Base-by-base conservation (phyloP, 2,329 filamentous ascomycete genomes). In the Fusarium sp. region DNA sequence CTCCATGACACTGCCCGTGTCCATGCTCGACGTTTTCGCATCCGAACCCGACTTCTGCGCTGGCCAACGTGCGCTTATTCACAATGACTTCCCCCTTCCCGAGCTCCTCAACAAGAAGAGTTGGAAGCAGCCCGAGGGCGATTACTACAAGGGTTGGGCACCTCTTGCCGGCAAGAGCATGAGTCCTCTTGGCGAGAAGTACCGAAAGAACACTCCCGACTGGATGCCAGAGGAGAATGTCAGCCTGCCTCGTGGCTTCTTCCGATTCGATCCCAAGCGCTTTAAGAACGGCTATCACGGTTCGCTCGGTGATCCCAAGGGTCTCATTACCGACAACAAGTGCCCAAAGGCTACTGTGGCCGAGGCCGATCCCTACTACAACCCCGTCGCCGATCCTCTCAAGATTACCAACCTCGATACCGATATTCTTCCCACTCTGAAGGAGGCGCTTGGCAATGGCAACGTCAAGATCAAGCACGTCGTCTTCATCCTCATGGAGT, bases 401-500 rank as follows among this genome's bases (percentile, higher is more conserved):
- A 81, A 79, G 56, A 78, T 83, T 21, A 77, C 80, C 4, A 84
- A 84, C 56, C 74, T 81, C 12, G 66, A 81, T 7, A 74, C 77
- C 11, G 74, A 76, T 3, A 63, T 83, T 9, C 66, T 81, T 1
- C 62, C 76, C 1, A 69, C 69, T 1, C 66, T 81, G 3, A 70
- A 73, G 56, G 51, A 69, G 23, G 72, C 71, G 12, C 66, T 81
- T 2, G 66, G 67, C 5, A 69, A 74, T 12, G 69, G 68, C 2
- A 55, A 68, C 1, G 74, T 83, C 27, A 78, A 78, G 46, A 83
- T 85, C 51, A 82, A 82, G 63, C 81, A 85, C 51, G 76, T 85
- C 8, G 74, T 84, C 34, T 73, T 84, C 18, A 60, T 85, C 4
- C 79, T 82, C 16, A 77, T 85, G 45, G 83, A 85, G 64, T 83